A percentile compares a stretch with the other conserved stretches of the same genome.
Conservation (phyloP, 1,284 basidiomycete species). For the Xanthoconium separans region DNA sequence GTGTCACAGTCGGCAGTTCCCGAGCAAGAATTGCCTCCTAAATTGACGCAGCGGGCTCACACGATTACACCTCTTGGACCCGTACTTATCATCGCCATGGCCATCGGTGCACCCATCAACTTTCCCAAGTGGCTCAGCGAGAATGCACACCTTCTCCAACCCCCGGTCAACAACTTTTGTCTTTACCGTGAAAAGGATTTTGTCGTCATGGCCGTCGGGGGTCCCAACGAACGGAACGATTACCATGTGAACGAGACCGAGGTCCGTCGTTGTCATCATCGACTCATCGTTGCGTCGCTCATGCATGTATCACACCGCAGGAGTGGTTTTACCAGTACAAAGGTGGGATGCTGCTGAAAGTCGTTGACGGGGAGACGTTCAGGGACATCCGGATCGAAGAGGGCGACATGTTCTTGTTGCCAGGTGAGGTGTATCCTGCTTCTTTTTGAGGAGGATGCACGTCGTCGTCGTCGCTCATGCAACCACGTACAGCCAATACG, state of each 20-base stretch:
- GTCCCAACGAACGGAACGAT: constrained; percentile 89
- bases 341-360: constrained; percentile 85
- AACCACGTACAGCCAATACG: constrained; percentile 67
- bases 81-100: constrained; percentile 40
- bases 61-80: no score
- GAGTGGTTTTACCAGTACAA: constrained; percentile 98
- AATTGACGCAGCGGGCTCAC: no score
- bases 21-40: no score
- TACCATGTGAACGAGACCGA: constrained; percentile 95
- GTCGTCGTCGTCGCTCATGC: neutral
- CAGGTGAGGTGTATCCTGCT: constrained; percentile 50
- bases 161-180: constrained; percentile 91
- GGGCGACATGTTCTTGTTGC: constrained; percentile 95
- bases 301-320: constrained; percentile 36
- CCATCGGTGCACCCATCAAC: constrained; percentile 73
- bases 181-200: constrained; percentile 84
- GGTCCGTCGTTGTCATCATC: constrained; percentile 36
- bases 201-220: constrained; percentile 90
- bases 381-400: constrained; percentile 88
- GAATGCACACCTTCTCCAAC: constrained; percentile 76
- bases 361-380: constrained; percentile 87
- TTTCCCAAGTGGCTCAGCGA: constrained; percentile 83
- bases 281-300: neutral
- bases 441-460: neutral
- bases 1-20: no score